phyloP scores from a whole-genome alignment of 2,329 filamentous ascomycete genomes.

The Calonectria pauciramosa region DNA sequence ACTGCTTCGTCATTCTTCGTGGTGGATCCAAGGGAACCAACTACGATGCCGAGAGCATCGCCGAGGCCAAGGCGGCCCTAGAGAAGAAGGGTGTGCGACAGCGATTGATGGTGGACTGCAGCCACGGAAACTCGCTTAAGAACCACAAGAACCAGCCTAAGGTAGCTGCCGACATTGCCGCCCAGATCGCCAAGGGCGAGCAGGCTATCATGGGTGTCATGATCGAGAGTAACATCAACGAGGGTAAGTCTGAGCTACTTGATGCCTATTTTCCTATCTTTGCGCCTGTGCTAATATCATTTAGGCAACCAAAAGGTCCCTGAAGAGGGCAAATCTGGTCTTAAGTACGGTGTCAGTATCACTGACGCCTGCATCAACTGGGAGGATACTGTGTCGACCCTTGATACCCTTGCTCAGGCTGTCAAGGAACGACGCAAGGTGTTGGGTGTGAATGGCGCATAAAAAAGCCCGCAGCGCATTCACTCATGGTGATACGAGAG shows the following conservation, averaged over 20 bases:
- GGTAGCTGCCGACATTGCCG: slow-evolving; percentile 84
- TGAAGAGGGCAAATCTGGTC: slow-evolving; percentile 83
- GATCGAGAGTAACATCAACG: slow-evolving; percentile 98
- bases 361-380: slow-evolving; percentile 97
- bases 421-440: slow-evolving; percentile 72
- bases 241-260: slow-evolving; percentile 70
- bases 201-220: slow-evolving; percentile 94
- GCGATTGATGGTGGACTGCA: slow-evolving; percentile 97
- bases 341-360: slow-evolving; percentile 96
- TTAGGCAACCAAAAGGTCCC: slow-evolving; percentile 89
- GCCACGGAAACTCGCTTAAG: slow-evolving; percentile 95
- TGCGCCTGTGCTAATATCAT: slow-evolving; percentile 42
- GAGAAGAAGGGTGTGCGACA: slow-evolving; percentile 79
- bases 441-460: slow-evolving; percentile 42
- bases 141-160: slow-evolving; percentile 98
- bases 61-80: slow-evolving; percentile 84
- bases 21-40: slow-evolving; percentile 96
- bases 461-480: not conserved
- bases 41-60: slow-evolving; percentile 88
- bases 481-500: not conserved
- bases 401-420: slow-evolving; percentile 83
- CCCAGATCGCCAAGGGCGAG: slow-evolving; percentile 89
- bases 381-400: slow-evolving; percentile 86
- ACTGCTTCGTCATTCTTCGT: slow-evolving; percentile 96
- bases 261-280: not conserved